Evolutionary conservation across 768 basidiomycete species (phyloP).

Genomic region (Amanita polypyramis): DNA sequence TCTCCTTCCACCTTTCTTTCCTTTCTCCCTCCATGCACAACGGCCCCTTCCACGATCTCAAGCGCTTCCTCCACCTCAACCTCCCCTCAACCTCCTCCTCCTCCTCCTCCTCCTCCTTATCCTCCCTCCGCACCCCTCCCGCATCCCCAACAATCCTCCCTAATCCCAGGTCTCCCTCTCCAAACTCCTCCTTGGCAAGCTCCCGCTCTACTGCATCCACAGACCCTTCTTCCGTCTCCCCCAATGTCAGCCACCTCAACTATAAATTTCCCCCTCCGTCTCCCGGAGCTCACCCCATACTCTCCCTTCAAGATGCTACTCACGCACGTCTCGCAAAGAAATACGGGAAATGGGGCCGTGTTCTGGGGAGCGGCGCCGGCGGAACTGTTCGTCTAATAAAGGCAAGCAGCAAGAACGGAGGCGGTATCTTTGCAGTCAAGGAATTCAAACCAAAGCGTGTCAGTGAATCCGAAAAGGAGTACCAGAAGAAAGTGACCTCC

Average conservation of each 20-base stretch:
- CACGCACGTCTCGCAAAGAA: conserved; percentile 94
- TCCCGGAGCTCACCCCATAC: conserved; percentile 23
- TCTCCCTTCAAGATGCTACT: conserved; percentile 70
- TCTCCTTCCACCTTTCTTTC: too few species aligned
- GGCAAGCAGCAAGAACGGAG: conserved; percentile 70
- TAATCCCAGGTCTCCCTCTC: conserved; percentile 6
- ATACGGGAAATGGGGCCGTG: conserved; percentile 97
- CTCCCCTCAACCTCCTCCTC: conserved; percentile 47
- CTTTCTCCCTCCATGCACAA: conserved; percentile 21
- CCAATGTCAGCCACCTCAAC: conserved; percentile 15
- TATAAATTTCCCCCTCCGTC: conserved; percentile 13
- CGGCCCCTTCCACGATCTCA: conserved; percentile 84
- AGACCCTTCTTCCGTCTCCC: conserved; percentile 11
- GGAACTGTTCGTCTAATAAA: conserved; percentile 97
- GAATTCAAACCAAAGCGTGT: conserved; percentile 87
- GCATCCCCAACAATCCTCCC: conserved; percentile 11
- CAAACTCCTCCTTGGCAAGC: conserved; percentile 10
- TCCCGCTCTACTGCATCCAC: conserved; percentile 15
- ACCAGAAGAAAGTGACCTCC: conserved; percentile 98
- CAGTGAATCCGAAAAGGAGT: conserved; percentile 92
- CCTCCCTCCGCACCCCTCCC: conserved; percentile 15
- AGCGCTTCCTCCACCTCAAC: conserved; percentile 91
- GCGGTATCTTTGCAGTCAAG: conserved; percentile 88
- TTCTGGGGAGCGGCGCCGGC: conserved; percentile 94
- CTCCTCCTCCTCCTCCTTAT: conserved; percentile 17